A percentile compares a stretch with the other conserved stretches of the same genome.
Conservation (phyloP, 306 rosid species). For the Lathyrus tuberosus region DNA sequence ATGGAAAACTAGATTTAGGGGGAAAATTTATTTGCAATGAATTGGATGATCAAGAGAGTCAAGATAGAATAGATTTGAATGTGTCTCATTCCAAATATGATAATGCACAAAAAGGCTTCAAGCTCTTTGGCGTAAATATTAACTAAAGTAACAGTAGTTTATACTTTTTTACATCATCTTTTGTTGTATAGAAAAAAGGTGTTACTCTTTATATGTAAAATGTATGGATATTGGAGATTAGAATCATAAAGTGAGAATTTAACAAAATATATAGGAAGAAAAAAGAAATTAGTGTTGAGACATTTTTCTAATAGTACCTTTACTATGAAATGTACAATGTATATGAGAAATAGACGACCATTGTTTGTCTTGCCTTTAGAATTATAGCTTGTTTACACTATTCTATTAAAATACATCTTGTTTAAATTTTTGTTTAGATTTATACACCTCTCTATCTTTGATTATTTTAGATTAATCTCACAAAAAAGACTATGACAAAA, state of each 20-base stretch:
- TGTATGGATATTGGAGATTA: slow-evolving; percentile 19
- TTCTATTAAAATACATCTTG: no score
- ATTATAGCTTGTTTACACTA: no score
- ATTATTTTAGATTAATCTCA: no score
- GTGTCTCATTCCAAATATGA: background rate
- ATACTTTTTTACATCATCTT: background rate
- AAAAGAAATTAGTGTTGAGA: background rate
- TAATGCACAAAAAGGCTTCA: slow-evolving; percentile 35
- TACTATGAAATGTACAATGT: background rate
- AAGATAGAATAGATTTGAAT: background rate
- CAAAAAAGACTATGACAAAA: no score
- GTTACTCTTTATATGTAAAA: background rate
- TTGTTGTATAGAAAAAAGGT: background rate
- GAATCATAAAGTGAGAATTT: background rate
- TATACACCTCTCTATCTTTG: no score
- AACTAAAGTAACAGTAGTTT: slow-evolving; percentile 4
- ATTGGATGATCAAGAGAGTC: background rate
- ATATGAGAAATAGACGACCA: background rate
- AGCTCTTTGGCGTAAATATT: slow-evolving; percentile 53
- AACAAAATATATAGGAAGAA: background rate
- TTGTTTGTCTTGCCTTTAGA: background rate
- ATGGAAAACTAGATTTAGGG: slow-evolving; percentile 20
- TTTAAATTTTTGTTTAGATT: no score
- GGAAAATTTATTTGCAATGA: background rate
- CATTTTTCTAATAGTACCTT: background rate